These are phyloP conservation scores for Helicocarpus griseus DNA, from an alignment of 2,329 filamentous ascomycete species.

Conservation along the genomic window DNA sequence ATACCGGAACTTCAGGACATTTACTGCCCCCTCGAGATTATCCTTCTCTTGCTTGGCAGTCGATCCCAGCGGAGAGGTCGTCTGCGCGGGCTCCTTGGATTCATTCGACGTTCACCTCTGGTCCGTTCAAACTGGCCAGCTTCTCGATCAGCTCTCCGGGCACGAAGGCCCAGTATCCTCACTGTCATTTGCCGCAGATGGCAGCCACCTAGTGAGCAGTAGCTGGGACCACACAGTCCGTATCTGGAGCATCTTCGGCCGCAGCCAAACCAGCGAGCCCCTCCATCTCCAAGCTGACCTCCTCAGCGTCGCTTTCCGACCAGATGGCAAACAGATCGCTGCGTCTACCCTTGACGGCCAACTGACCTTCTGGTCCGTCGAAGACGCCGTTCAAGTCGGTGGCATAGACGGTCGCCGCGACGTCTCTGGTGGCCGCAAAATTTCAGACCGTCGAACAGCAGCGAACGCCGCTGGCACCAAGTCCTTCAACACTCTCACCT, in stretches of 20 bases:
- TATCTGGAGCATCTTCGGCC: slow-evolving; percentile 89
- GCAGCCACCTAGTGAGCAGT: slow-evolving; percentile 72
- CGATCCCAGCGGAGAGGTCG: slow-evolving; percentile 93
- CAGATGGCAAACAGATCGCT: slow-evolving; percentile 83
- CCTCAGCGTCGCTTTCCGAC: slow-evolving; percentile 73
- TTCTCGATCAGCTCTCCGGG: slow-evolving; percentile 80
- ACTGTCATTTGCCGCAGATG: slow-evolving; percentile 80
- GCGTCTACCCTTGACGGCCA: slow-evolving; percentile 90
- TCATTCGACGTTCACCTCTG: slow-evolving; percentile 97
- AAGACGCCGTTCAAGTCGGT: slow-evolving; percentile 75
- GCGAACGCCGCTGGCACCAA: slow-evolving; percentile 88
- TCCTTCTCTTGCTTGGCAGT: slow-evolving; percentile 92
- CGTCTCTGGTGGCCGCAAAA: slow-evolving; percentile 81
- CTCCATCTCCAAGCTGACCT: slow-evolving; percentile 88
- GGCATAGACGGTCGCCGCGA: slow-evolving; percentile 85
- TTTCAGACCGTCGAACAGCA: slow-evolving; percentile 79
- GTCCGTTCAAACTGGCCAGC: slow-evolving; percentile 94
- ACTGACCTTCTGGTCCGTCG: slow-evolving; percentile 87
- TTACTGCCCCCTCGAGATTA: slow-evolving; percentile 82
- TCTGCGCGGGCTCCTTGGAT: slow-evolving; percentile 88
- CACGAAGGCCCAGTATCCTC: slow-evolving; percentile 91
- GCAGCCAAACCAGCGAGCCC: slow-evolving; percentile 91
- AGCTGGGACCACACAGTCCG: slow-evolving; percentile 96
- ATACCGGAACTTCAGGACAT: slow-evolving; percentile 95
- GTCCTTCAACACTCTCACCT: slow-evolving; percentile 75